Percentiles rank a stretch among this genome's conserved stretches.
phyloP scores from a whole-genome alignment of 1,284 basidiomycete species.

The Kwoniella shivajii region DNA sequence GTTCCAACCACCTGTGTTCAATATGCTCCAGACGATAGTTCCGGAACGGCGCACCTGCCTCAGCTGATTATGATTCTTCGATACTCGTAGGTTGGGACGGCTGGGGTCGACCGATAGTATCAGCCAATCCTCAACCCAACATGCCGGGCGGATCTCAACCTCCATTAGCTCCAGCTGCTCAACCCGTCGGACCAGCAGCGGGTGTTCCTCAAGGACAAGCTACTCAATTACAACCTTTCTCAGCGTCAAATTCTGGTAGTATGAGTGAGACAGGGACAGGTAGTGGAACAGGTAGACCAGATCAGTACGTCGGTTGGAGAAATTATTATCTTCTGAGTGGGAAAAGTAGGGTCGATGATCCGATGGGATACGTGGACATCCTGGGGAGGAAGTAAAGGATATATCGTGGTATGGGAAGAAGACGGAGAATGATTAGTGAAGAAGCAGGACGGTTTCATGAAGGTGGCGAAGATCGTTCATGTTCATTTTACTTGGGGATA shows the following conservation, averaged over 20 bases:
- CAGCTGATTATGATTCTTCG: not conserved
- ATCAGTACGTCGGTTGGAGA: conserved; percentile 43
- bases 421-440: conserved; percentile 2
- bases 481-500: not conserved
- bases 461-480: too few relatives aligned
- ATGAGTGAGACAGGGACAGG: conserved; percentile 11
- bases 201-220: not conserved
- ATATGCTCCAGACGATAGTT: not conserved
- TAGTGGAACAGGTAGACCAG: conserved; percentile 32
- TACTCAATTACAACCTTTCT: conserved; percentile 15
- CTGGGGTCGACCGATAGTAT: conserved; percentile 44
- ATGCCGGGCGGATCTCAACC: too few relatives aligned
- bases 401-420: conserved; percentile 7
- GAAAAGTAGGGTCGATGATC: conserved; percentile 11
- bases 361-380: conserved; percentile 11
- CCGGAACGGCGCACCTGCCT: too few relatives aligned
- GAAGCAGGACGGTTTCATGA: not conserved
- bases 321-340: conserved; percentile 24
- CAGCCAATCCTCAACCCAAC: conserved; percentile 17
- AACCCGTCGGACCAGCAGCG: not conserved
- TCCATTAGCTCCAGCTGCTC: not conserved
- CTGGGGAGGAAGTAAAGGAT: conserved; percentile 3
- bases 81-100: conserved; percentile 39
- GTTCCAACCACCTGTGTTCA: not conserved
- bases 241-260: not conserved